Conservation (phyloP, 345 rosid genomes). For the Anacardium occidentale region DNA sequence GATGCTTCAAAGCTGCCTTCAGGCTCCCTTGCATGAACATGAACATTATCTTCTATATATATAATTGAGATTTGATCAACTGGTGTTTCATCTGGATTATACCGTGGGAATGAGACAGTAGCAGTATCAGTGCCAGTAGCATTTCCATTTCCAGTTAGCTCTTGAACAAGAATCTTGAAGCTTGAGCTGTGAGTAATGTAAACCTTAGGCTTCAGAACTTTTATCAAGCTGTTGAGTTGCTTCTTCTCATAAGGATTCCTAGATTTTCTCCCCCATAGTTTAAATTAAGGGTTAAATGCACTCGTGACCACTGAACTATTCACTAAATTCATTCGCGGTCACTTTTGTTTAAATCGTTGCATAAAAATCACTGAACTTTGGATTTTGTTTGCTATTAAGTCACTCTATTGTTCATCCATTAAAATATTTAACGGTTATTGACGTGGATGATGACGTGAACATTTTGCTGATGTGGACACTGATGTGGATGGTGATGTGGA, state of each 20-base stretch:
- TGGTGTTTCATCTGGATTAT: neutral
- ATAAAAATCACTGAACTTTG: too few relatives aligned
- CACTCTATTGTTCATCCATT: too few relatives aligned
- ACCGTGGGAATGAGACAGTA: neutral
- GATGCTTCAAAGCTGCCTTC: conserved; percentile 3
- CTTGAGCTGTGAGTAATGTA: conserved; percentile 46
- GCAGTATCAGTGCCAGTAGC: too few relatives aligned
- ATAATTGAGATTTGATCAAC: neutral
- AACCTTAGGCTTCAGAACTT: conserved; percentile 43
- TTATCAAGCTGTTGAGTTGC: conserved; percentile 20
- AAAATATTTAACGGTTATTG: too few relatives aligned
- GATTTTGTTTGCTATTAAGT: too few relatives aligned
- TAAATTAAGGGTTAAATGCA: too few relatives aligned
- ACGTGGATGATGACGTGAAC: too few relatives aligned
- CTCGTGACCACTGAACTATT: too few relatives aligned
- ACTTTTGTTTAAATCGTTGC: too few relatives aligned
- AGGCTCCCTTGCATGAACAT: neutral
- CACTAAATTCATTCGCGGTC: too few relatives aligned
- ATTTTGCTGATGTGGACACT: too few relatives aligned
- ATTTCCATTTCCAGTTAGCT: conserved; percentile 38
- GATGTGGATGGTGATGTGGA: too few relatives aligned
- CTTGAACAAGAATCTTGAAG: conserved; percentile 53
- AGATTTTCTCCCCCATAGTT: conserved; percentile 39
- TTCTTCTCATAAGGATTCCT: conserved; percentile 18
- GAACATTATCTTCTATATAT: neutral